Evolutionary conservation across 2,329 filamentous ascomycete species (phyloP), one percentile per base, ranked within the genome.

Genomic region (Pyrenophora seminiperda): DNA sequence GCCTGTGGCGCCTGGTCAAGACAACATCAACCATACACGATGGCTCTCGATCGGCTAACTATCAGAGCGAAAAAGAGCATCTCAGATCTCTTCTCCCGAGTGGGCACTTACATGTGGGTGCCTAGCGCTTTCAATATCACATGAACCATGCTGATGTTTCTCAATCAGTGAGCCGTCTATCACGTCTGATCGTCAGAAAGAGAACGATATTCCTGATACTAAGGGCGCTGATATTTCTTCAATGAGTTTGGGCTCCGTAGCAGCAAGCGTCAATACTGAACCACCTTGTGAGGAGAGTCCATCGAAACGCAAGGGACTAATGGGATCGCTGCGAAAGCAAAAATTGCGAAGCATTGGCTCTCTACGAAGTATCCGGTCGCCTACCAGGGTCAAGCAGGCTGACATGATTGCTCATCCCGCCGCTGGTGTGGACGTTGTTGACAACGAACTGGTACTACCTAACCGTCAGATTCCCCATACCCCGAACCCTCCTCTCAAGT

Each of bases 51-150:
- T 45, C 61, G 58, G 30, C 55, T 71, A 18, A 59, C 58, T 15
- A 41, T 68, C 34, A 57, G 58, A 42, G 61, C 63, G 10, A 71
- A 62, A 47, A 68, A 66, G 54, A 70, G 68, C 36, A 48, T 69
- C 31, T 62, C 66, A 5, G 64, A 61, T 13, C 59, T 70, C 48
- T 62, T 65, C 56, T 53, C 54, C 27, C 44, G 42, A n/a, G 39
- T 58, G 5, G 44, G 29, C n/a, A 20, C 17, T 13, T 13, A 40
- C 9, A 20, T 22, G 36, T 44, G 20, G 24, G 47, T 49, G 4
- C 6, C 9, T 5, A 5, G 7, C 18, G 10, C 13, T 36, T 4
- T 13, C 22, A 2, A 10, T 15, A 17, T 11, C 6, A 17, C n/a
- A 27, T 41, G 3, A 32, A 10, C 32, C 3, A 31, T 45, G 19